Evolutionary conservation across 495 filamentous ascomycete genomes (phyloP).

Genomic region (Neurospora discreta): DNA sequence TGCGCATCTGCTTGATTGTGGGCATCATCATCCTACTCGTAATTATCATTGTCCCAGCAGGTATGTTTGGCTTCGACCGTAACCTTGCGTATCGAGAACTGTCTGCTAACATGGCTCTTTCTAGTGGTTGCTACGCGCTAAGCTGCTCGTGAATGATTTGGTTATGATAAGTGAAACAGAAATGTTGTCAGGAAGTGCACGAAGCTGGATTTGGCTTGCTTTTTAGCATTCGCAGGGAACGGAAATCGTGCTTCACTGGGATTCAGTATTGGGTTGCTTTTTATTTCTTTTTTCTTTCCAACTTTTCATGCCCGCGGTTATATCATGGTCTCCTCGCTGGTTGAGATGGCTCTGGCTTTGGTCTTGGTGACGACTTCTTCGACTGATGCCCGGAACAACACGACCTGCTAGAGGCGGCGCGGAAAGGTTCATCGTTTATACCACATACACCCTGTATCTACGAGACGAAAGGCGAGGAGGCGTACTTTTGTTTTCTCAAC

Average conservation of each 20-base stretch:
- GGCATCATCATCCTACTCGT: constrained; percentile 81
- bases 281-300: constrained; percentile 14
- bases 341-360: constrained; percentile 5
- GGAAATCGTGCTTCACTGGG: constrained; percentile 15
- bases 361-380: constrained; percentile 7
- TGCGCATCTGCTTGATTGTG: constrained; percentile 88
- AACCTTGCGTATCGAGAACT: not conserved
- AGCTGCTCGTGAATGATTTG: constrained; percentile 1
- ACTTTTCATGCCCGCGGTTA: not conserved
- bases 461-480: constrained; percentile 22
- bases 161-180: constrained; percentile 12
- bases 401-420: constrained; percentile 8
- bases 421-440: constrained; percentile 1
- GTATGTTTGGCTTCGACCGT: constrained; percentile 36
- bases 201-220: constrained; percentile 23
- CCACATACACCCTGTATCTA: constrained; percentile 27
- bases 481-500: constrained; percentile 12
- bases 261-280: constrained; percentile 24
- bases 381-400: constrained; percentile 9
- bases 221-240: constrained; percentile 16
- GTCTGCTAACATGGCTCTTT: not conserved
- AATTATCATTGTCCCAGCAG: constrained; percentile 82
- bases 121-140: constrained; percentile 22
- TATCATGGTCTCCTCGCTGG: constrained; percentile 14
- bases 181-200: constrained; percentile 11